Percentiles rank a stretch among this genome's conserved stretches.
phyloP scores from a whole-genome alignment of 2,329 filamentous ascomycete species.

The Paraphoma chrysanthemicola region DNA sequence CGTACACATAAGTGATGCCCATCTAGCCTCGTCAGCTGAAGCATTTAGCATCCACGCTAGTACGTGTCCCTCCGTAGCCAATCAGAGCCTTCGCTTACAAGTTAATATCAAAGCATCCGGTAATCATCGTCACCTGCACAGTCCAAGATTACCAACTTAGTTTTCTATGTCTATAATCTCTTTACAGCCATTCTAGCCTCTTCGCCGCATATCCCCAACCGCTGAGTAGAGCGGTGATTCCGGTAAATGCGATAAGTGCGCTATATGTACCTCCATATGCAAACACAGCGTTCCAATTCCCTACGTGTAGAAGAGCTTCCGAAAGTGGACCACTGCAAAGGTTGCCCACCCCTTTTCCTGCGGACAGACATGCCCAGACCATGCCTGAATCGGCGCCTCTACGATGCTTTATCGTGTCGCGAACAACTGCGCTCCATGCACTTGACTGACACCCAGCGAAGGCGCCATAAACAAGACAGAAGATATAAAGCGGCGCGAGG shows the following conservation, averaged over 20 bases:
- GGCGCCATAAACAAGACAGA: conserved; percentile 45
- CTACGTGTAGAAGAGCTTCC: conserved; percentile 52
- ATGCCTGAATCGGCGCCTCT: conserved; percentile 53
- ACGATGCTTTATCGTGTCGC: conserved; percentile 48
- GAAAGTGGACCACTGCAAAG: conserved; percentile 60
- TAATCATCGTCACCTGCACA: no score
- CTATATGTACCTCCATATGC: conserved; percentile 55
- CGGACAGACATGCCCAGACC: conserved; percentile 57
- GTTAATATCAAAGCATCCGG: no score
- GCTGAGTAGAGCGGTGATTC: conserved; percentile 46
- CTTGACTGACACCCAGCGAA: conserved; percentile 38
- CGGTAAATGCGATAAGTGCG: conserved; percentile 52
- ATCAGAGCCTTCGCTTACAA: no score
- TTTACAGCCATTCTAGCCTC: conserved; percentile 40
- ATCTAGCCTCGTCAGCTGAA: no score
- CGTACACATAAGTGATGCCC: no score
- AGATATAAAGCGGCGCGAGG: conserved; percentile 41
- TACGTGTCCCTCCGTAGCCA: no score
- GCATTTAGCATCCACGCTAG: no score
- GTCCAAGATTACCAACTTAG: no score
- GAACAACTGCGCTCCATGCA: conserved; percentile 36
- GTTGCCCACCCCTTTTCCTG: conserved; percentile 60
- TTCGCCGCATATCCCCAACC: conserved; percentile 40
- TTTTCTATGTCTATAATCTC: no score
- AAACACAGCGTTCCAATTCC: conserved; percentile 44